Conservation (phyloP, 2,329 filamentous ascomycete genomes). For the Aaosphaeria arxii region DNA sequence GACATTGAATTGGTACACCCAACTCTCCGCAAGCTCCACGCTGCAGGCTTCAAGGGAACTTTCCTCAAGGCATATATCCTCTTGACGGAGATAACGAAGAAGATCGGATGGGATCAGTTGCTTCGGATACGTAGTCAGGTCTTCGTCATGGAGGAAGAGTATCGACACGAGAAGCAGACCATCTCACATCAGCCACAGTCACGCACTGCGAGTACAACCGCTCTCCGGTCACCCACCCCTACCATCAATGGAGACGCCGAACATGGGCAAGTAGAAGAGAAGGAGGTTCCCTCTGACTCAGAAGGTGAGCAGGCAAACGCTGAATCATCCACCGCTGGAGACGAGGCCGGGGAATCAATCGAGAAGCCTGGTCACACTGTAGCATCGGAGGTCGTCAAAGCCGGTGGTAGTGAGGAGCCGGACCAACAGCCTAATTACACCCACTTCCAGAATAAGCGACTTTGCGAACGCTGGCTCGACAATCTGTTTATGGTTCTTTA, state of each 20-base stretch:
- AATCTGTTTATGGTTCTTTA: conserved; percentile 99
- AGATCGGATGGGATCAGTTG: conserved; percentile 96
- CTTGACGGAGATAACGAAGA: conserved; percentile 90
- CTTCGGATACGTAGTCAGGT: conserved; percentile 93
- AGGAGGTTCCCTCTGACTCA: conserved; percentile 30
- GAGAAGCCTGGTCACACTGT: conserved; percentile 80
- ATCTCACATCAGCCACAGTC: conserved; percentile 43
- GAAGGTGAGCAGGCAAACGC: conserved; percentile 8
- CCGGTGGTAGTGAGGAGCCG: conserved; percentile 66
- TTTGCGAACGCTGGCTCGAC: conserved; percentile 97
- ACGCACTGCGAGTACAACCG: conserved; percentile 76
- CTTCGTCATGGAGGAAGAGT: conserved; percentile 99
- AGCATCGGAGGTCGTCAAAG: conserved; percentile 73
- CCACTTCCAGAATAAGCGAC: conserved; percentile 92
- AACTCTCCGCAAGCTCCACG: conserved; percentile 79
- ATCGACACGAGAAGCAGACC: conserved; percentile 77
- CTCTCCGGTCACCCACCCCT: conserved; percentile 64
- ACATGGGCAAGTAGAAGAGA: conserved; percentile 18
- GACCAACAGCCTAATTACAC: conserved; percentile 67
- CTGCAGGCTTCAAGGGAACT: conserved; percentile 87
- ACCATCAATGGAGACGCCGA: conserved; percentile 43
- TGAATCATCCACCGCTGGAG: conserved; percentile 13
- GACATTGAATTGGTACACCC: conserved; percentile 85
- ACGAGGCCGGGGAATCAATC: conserved; percentile 43
- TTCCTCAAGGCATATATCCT: conserved; percentile 94